These are phyloP conservation scores for Sherardia arvensis DNA, from an alignment of 257 asterid species.

Conservation along the genomic window DNA sequence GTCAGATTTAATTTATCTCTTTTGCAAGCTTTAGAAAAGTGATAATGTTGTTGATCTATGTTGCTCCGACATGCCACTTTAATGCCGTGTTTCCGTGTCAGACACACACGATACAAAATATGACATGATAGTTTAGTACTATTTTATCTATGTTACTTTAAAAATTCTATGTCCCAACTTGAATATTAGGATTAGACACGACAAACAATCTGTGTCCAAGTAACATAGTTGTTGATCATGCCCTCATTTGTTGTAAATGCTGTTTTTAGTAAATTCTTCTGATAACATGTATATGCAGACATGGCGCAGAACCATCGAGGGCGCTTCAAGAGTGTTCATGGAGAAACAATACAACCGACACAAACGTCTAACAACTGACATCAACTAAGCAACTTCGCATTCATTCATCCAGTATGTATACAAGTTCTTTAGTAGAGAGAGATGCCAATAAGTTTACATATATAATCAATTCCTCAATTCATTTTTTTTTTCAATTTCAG, in stretches of 20 bases:
- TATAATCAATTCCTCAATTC: not conserved
- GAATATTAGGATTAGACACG: no score
- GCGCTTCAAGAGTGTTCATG: slow-evolving; percentile 73
- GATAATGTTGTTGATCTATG: no score
- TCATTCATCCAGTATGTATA: not conserved
- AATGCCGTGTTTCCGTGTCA: no score
- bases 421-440: not conserved
- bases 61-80: no score
- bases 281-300: slow-evolving; percentile 29
- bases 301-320: slow-evolving; percentile 70
- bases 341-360: slow-evolving; percentile 79
- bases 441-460: not conserved
- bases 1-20: no score
- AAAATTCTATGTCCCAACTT: no score
- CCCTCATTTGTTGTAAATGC: not conserved
- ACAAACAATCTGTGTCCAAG: no score
- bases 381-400: slow-evolving; percentile 18
- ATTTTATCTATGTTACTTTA: no score
- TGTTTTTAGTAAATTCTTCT: not conserved
- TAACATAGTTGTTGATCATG: no score
- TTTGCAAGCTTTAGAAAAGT: no score
- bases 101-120: no score
- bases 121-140: no score
- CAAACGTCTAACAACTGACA: slow-evolving; percentile 54
- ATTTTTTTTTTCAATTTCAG: not conserved